phyloP scores from a whole-genome alignment of 176 grass and related monocot genomes.

The Zea luxurians region DNA sequence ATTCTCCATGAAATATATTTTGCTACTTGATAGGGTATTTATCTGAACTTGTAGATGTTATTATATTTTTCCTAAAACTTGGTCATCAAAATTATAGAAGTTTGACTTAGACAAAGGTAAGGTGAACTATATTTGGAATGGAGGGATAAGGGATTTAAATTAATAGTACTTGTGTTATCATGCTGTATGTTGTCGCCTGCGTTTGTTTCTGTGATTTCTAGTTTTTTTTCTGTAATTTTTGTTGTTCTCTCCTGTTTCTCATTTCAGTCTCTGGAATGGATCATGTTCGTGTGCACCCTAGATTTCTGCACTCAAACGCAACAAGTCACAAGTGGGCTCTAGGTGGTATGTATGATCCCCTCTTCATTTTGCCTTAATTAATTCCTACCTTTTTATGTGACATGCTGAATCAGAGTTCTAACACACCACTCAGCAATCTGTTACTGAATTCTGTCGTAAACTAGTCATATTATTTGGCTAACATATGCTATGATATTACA shows the following conservation, averaged over 20 bases:
- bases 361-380: slow-evolving; percentile 24
- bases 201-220: not conserved
- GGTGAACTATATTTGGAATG: not conserved
- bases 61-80: not conserved
- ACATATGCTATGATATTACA: slow-evolving; percentile 45
- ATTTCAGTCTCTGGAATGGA: slow-evolving; percentile 75
- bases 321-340: slow-evolving; percentile 99
- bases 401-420: not conserved
- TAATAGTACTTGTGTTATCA: not conserved
- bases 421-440: not conserved
- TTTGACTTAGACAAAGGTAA: not conserved
- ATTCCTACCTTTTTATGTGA: slow-evolving; percentile 17
- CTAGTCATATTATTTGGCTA: slow-evolving; percentile 37
- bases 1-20: not conserved
- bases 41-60: not conserved
- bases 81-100: not conserved
- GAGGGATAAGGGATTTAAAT: not conserved
- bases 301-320: slow-evolving; percentile 97
- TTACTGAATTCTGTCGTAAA: slow-evolving; percentile 25
- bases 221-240: slow-evolving; percentile 13
- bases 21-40: not conserved
- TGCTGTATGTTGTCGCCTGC: not conserved
- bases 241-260: slow-evolving; percentile 27
- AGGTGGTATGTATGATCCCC: slow-evolving; percentile 57
- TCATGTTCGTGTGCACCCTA: slow-evolving; percentile 92